A percentile compares a stretch with the other conserved stretches of the same genome.
phyloP scores from a whole-genome alignment of 306 rosid species.

The Bauhinia variegata region DNA sequence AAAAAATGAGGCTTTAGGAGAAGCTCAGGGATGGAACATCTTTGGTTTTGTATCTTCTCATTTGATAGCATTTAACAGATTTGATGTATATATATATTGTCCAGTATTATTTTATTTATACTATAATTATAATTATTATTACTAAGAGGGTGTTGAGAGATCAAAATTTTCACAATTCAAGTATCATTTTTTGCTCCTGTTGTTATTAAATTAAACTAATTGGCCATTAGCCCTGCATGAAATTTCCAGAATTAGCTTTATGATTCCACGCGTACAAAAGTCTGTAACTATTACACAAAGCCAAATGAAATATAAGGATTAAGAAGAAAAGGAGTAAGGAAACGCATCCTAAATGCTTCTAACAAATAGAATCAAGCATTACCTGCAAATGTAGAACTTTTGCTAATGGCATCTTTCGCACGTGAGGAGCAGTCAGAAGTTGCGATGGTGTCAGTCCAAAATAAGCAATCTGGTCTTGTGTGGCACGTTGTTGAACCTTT shows the following conservation, averaged over 20 bases:
- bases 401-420: slow-evolving; percentile 71
- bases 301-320: slow-evolving; percentile 18
- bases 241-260: slow-evolving; percentile 7
- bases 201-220: not conserved
- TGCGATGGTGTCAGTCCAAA: slow-evolving; percentile 98
- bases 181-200: slow-evolving; percentile 2
- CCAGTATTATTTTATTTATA: no score
- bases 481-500: slow-evolving; percentile 85
- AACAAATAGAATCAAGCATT: slow-evolving; percentile 26
- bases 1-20: no score
- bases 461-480: slow-evolving; percentile 98
- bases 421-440: slow-evolving; percentile 87
- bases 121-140: no score
- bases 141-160: slow-evolving; percentile 1
- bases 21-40: no score
- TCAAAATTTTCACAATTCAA: not conserved
- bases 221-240: slow-evolving; percentile 12
- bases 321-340: slow-evolving; percentile 3
- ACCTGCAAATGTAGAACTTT: slow-evolving; percentile 98
- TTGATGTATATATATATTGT: no score
- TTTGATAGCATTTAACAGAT: not conserved
- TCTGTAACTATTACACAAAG: not conserved
- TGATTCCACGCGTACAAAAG: not conserved
- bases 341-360: no score
- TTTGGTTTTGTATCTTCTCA: not conserved